Percentiles rank a stretch among this genome's conserved stretches.
Conservation (phyloP, 139 green algal genomes). For the Chlamydomonas schloesseri region DNA sequence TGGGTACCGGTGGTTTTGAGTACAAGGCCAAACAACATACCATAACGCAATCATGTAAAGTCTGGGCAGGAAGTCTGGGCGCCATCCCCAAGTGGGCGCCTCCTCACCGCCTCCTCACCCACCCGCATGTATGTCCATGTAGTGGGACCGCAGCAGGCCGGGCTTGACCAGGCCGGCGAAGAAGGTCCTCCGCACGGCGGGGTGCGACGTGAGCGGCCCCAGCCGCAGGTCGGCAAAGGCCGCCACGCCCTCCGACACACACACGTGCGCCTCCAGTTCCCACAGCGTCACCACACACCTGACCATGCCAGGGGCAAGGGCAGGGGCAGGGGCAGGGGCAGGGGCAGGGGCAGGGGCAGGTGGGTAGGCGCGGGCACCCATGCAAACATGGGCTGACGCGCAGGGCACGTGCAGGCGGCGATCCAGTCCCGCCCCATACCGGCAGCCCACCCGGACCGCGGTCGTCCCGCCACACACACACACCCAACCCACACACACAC, state of each 20-base stretch:
- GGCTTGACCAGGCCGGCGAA: neutral
- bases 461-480: neutral
- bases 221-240: conserved; percentile 3
- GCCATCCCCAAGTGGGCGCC: too few species aligned
- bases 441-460: neutral
- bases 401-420: too few species aligned
- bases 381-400: neutral
- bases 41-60: too few species aligned
- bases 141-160: neutral
- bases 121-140: too few species aligned
- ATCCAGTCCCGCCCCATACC: neutral
- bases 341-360: neutral
- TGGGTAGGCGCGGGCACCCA: neutral
- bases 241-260: neutral
- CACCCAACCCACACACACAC: too few species aligned
- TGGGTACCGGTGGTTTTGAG: too few species aligned
- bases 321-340: neutral
- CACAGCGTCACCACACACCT: conserved; percentile 32
- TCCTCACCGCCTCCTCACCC: too few species aligned
- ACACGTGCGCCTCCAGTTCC: conserved; percentile 26
- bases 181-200: neutral
- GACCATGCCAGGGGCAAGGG: neutral
- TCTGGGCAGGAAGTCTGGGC: too few species aligned
- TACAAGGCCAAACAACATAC: too few species aligned
- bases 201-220: conserved; percentile 6